Evolutionary conservation across 1,284 basidiomycete genomes (phyloP), one percentile per base, ranked within the genome.

Genomic region (Ustilago sp.): DNA sequence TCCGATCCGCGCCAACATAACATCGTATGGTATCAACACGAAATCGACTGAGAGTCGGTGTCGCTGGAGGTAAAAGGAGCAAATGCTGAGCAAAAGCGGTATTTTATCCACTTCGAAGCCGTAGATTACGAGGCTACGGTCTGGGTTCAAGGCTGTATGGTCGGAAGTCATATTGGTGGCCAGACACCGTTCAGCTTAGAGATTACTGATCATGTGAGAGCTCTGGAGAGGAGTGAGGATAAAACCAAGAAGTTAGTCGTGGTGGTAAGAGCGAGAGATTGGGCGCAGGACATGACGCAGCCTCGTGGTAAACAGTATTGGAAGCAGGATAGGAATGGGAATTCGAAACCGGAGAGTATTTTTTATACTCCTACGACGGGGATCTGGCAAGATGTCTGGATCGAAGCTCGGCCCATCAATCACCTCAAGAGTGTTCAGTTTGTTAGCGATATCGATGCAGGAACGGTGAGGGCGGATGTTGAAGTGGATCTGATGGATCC

Each of bases 291-390:
- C 55, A 68, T 80, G 52, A 67, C 59, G 23, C 74, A 69, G 51
- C 74, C 77, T 15, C 48, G 77, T 4, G 77, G 77, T 8, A 79
- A 79, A 47, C 76, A 80, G 57, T 80, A 80, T 54, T 80, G 79
- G 76, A 74, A 73, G 43, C 59, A 67, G n/a, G 53, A 72, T 23
- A 5, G 8, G 3, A 23, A 60, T 2, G 69, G 69, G 5, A 32
- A 45, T 8, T 39, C 56, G 3, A 54, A 52, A n/a, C 57, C 70
- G 31, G 79, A 79, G 45, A 62, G 63, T 56, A 80, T 80, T 60
- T 80, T 79, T 36, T 79, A 80, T 57, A 72, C 68, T 15, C 69
- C 77, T 4, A 77, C 77, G 11, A 79, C 77, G 2, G 79, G 79
- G 5, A 77, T 79, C 31, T 77, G 77, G 77, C 79, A 80, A 48